phyloP scores from a whole-genome alignment of 352 stramenopile genomes.

The Pythium rishiriense region DNA sequence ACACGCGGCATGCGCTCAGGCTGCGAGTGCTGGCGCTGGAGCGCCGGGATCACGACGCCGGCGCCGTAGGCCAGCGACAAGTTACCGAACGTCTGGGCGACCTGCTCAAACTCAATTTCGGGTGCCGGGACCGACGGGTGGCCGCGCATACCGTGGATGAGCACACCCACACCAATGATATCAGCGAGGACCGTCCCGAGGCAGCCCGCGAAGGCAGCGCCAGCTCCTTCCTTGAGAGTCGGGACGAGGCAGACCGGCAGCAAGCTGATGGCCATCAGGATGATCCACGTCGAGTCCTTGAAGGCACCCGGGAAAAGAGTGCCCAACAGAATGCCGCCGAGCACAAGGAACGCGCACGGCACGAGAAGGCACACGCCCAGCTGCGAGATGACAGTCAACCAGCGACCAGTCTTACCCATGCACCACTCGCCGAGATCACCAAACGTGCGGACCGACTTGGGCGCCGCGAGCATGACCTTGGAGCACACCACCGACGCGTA shows the following conservation, averaged over 20 bases:
- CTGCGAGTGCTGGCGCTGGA: constrained; percentile 35
- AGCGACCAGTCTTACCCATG: constrained; percentile 53
- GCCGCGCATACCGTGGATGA: constrained; percentile 25
- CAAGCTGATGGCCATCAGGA: constrained; percentile 9
- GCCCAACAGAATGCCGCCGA: constrained; percentile 25
- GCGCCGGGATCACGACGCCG: constrained; percentile 32
- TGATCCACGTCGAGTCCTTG: constrained; percentile 7
- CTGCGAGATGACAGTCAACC: constrained; percentile 42
- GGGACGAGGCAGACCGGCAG: constrained; percentile 29
- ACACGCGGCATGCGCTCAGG: constrained; percentile 34
- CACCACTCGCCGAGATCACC: constrained; percentile 59
- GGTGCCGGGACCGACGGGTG: constrained; percentile 1
- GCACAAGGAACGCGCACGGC: constrained; percentile 54
- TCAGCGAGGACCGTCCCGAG: constrained; percentile 34
- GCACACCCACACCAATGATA: constrained; percentile 24
- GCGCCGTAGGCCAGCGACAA: constrained; percentile 34
- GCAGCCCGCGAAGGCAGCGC: constrained; percentile 27
- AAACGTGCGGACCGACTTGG: constrained; percentile 48
- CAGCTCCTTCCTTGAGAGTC: constrained; percentile 32
- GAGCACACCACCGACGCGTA: constrained; percentile 49
- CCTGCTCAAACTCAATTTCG: constrained; percentile 23
- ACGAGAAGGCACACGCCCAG: constrained; percentile 54
- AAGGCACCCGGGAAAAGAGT: constrained; percentile 31
- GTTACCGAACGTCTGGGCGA: constrained; percentile 34
- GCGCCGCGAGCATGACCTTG: constrained; percentile 56